phyloP scores from a whole-genome alignment of 2,329 filamentous ascomycete genomes.

The Paraphoma sp. region DNA sequence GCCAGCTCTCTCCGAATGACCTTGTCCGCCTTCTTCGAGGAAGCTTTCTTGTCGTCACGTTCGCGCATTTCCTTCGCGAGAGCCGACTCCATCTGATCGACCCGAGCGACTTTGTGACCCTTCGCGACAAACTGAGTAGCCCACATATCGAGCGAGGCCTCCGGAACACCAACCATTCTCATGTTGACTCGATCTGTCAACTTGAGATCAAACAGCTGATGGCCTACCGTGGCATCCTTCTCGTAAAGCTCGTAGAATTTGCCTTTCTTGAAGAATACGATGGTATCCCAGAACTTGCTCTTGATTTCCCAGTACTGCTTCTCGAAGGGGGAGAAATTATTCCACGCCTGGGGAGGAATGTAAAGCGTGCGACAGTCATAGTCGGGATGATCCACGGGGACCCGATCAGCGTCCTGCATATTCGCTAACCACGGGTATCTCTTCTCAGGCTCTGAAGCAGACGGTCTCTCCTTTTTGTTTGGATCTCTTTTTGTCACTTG shows the following conservation, averaged over 20 bases:
- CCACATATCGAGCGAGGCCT: constrained; percentile 95
- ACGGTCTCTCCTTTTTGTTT: constrained; percentile 67
- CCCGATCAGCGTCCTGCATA: constrained; percentile 81
- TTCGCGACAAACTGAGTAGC: constrained; percentile 98
- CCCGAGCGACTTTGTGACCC: constrained; percentile 94
- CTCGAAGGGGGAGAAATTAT: constrained; percentile 89
- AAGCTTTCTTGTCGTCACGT: constrained; percentile 67
- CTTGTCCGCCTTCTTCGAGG: constrained; percentile 73
- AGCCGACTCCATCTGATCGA: constrained; percentile 96
- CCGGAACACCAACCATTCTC: constrained; percentile 98
- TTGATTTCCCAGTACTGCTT: constrained; percentile 99
- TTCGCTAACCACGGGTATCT: constrained; percentile 91
- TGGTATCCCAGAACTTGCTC: constrained; percentile 94
- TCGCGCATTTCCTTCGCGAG: constrained; percentile 99
- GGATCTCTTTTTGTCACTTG: constrained; percentile 39
- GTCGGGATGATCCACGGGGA: constrained; percentile 80
- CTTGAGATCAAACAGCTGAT: constrained; percentile 96
- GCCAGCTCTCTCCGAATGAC: constrained; percentile 90
- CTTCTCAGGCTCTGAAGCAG: constrained; percentile 81
- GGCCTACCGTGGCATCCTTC: constrained; percentile 94
- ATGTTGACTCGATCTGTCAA: constrained; percentile 98
- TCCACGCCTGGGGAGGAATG: constrained; percentile 81
- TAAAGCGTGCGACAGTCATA: constrained; percentile 92
- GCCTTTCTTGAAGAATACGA: constrained; percentile 99
- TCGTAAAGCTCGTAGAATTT: constrained; percentile 99